Conservation (phyloP, 306 rosid genomes). For the Ormosia emarginata region DNA sequence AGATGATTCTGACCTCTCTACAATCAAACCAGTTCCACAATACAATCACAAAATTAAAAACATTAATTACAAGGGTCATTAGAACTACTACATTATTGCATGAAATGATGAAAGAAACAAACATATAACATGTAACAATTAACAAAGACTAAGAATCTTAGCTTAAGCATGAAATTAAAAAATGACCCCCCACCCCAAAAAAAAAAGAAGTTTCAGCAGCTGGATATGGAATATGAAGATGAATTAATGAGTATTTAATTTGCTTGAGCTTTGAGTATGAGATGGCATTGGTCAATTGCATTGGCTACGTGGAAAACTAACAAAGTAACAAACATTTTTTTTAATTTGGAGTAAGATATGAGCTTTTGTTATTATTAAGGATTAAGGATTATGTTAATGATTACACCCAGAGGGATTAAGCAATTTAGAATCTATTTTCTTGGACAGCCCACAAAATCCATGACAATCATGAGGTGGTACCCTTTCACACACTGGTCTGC, state of each 20-base stretch:
- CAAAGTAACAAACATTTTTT: not conserved
- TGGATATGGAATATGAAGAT: not conserved
- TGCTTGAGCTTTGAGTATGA: conserved; percentile 38
- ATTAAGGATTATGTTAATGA: conserved; percentile 42
- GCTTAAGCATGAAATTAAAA: conserved; percentile 14
- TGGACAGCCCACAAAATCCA: conserved; percentile 60
- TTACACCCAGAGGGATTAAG: conserved; percentile 45
- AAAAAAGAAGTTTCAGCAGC: not conserved
- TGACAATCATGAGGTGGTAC: conserved; percentile 45
- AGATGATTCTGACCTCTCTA: conserved; percentile 46
- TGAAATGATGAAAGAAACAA: not conserved
- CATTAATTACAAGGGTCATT: not conserved
- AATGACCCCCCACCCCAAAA: not conserved
- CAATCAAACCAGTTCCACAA: not conserved
- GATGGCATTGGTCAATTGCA: conserved; percentile 15
- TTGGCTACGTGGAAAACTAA: conserved; percentile 23
- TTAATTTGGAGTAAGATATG: conserved; percentile 16
- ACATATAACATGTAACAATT: not conserved
- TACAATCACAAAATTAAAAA: conserved; percentile 3
- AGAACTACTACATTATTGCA: not conserved
- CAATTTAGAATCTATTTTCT: conserved; percentile 37
- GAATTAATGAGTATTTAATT: conserved; percentile 33
- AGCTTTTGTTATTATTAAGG: conserved; percentile 20
- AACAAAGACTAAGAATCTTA: not conserved
- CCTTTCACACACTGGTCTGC: conserved; percentile 37